These are phyloP conservation scores for Cordyceps militaris DNA, from an alignment of 2,329 filamentous ascomycete genomes.

Conservation along the genomic window DNA sequence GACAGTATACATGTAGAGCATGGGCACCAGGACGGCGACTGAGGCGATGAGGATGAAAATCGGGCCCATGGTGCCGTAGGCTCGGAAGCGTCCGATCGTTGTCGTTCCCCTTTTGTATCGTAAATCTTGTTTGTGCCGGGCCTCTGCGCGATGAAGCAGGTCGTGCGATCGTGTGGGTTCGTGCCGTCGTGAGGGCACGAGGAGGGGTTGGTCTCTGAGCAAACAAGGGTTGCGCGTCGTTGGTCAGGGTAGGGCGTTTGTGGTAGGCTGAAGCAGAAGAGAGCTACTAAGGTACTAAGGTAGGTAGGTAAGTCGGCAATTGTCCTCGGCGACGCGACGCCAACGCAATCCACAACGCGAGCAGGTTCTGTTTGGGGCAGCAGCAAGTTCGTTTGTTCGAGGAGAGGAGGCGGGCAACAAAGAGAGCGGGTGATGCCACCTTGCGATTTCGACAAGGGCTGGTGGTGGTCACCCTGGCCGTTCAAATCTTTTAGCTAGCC, in stretches of 20 bases:
- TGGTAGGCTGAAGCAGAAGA: not conserved
- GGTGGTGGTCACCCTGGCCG: constrained; percentile 16
- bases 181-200: not conserved
- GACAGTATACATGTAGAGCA: constrained; percentile 47
- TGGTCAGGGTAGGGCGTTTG: not conserved
- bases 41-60: constrained; percentile 22
- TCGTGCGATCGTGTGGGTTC: not conserved
- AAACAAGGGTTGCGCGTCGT: not conserved
- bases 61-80: constrained; percentile 4
- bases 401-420: not conserved
- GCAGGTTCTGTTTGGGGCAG: not conserved
- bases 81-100: not conserved
- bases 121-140: no score
- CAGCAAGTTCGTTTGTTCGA: not conserved
- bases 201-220: not conserved
- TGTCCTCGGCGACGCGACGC: not conserved
- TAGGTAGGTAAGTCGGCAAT: no score
- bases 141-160: no score
- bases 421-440: constrained; percentile 22
- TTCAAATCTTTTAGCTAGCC: constrained; percentile 13
- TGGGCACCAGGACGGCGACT: constrained; percentile 36
- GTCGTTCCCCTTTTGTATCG: not conserved
- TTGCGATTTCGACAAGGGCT: constrained; percentile 20
- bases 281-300: no score
- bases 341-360: not conserved